A percentile compares a stretch with the other conserved stretches of the same genome.
phyloP scores from a whole-genome alignment of 2,329 filamentous ascomycete genomes.

The Coleophoma eucalyptorum region DNA sequence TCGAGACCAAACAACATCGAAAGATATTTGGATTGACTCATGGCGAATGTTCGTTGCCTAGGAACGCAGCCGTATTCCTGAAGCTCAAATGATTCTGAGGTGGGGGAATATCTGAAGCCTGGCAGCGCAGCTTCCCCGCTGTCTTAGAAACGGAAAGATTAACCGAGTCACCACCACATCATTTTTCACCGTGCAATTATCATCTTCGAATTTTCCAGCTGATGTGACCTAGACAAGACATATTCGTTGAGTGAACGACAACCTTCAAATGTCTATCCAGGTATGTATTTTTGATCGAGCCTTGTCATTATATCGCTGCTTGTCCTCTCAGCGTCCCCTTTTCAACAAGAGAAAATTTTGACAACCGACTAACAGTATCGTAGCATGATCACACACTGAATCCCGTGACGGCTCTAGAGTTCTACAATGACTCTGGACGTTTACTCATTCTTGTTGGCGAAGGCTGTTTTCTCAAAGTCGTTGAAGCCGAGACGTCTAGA shows the following conservation, averaged over 20 bases:
- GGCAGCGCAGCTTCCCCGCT: too few relatives aligned
- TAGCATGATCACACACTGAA: slow-evolving; percentile 28
- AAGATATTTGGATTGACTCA: slow-evolving; percentile 5
- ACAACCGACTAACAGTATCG: not conserved
- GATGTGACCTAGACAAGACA: not conserved
- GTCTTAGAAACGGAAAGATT: too few relatives aligned
- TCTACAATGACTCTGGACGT: slow-evolving; percentile 34
- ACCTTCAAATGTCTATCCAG: slow-evolving; percentile 15
- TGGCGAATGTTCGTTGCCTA: not conserved
- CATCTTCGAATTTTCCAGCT: slow-evolving; percentile 57
- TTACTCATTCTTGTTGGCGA: slow-evolving; percentile 54
- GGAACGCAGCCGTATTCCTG: not conserved
- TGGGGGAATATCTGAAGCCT: not conserved
- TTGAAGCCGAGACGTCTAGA: slow-evolving; percentile 29
- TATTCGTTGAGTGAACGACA: not conserved
- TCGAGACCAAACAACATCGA: slow-evolving; percentile 72
- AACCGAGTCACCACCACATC: not conserved
- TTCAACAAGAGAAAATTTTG: too few relatives aligned
- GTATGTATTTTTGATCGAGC: slow-evolving; percentile 4
- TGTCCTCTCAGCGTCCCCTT: too few relatives aligned
- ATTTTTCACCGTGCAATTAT: slow-evolving; percentile 58
- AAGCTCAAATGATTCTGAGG: not conserved
- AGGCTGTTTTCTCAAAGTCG: slow-evolving; percentile 54
- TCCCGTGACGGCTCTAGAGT: slow-evolving; percentile 57
- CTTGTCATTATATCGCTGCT: too few relatives aligned